Evolutionary conservation across 148 eudicot species (phyloP), one percentile per base, ranked within the genome.

Genomic region (Polygonum maritimum): DNA sequence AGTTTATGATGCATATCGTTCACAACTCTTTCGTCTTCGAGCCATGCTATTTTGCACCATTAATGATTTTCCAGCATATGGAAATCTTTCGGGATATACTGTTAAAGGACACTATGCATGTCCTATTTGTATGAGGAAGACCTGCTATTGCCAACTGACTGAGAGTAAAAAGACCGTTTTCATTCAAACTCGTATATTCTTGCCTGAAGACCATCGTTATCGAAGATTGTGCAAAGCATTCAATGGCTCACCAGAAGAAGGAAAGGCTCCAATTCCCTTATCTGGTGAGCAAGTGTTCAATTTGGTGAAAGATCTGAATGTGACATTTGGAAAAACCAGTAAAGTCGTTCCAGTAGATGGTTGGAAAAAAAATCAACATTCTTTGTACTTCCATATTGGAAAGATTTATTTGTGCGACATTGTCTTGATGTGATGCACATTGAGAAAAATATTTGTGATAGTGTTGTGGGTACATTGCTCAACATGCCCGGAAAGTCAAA

Each of bases 51-150:
- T 69, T 51, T 72, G 76, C 15, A 83, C 76, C 0, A 74, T 80
- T 0, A 79, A 78, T 69, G 78, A 83, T 36, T 83, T 79, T 49
- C 83, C 76, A 0, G 73, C 74, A 4, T 76, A 82, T 54, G 79
- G 70, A 2, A 81, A 74, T 62, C 16, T 82, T 5, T 71, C 74
- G 0, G 71, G 75, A 1, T 65, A 69, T 51, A 73, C 21, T 41
- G 0, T 40, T 40, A 40, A 40, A 7, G 44, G 44, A 40, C 44
- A 40, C 7, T 40, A 40, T 40, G 44, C 44, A 40, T 40, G 71
- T 33, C 71, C 81, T 51, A 51, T 79, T 7, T 75, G 78, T 69
- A 44, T 11, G 5, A 51, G 74, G 0, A 40, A 74, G 2, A 79
- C 62, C 15, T 11, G 3, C 31, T 18, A 1, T 71, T 14, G n/a